Base-by-base conservation (phyloP, 2,329 filamentous ascomycete genomes). In the Cercospora sp. region DNA sequence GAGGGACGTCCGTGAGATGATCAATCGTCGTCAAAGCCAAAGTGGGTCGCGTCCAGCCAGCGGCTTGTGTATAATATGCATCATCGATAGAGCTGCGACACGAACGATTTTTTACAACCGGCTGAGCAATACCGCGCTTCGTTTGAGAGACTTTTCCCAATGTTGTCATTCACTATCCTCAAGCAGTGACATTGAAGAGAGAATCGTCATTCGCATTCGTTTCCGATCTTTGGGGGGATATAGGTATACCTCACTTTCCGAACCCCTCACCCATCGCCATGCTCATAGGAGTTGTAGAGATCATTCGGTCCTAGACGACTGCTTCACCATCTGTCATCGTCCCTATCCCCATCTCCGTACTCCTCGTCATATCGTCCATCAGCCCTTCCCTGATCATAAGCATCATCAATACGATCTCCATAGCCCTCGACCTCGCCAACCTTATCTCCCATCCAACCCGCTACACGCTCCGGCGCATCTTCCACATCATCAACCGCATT, bases 361-460 rank as follows among this genome's bases (percentile, higher is more conserved):
- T 59, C 28, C 65, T 71, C 63, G 55, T 69, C 63, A 59, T 71
- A 66, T 61, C 77, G 70, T 12, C 73, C 75, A 70, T 76, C 78
- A 49, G 74, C 75, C 63, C 78, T 74, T 4, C 81, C 82, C 64
- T 78, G 75, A 71, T 84, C 82, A 72, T 83, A 84, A 13, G 81
- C 77, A 74, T 81, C 71, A 45, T 80, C 80, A 18, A 84, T 71
- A 4, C 58, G 70, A 68, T 82, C 80, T 66, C 81, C 81, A 24
- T 76, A 77, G 68, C 78, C 66, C 34, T 78, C 77, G 5, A 82
- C 73, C 55, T 81, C 73, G 67, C 83, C 80, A 0, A 77, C 81
- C 67, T 81, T 81, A 53, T 77, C 76, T 5, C 82, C 82, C 8
- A 75, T 69, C 74, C 74, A 76, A 6, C 64, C 65, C 16, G 76